Conservation (phyloP, 2,329 filamentous ascomycete genomes). For the Diaporthe ilicicola region DNA sequence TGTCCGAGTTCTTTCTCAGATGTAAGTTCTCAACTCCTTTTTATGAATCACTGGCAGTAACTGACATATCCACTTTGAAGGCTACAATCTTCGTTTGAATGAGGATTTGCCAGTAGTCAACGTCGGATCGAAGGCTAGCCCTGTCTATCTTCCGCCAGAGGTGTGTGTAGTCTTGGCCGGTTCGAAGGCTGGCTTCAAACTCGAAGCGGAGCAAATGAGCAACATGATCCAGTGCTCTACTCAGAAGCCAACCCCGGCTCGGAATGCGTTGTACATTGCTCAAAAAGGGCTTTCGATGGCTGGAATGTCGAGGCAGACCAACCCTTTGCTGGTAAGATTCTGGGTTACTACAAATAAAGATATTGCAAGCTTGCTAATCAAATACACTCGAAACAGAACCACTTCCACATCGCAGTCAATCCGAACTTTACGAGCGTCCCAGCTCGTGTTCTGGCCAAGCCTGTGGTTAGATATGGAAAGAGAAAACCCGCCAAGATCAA, state of each 20-base stretch:
- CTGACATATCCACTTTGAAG: constrained; percentile 32
- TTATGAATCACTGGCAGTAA: not conserved
- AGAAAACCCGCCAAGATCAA: constrained; percentile 31
- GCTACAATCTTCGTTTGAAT: constrained; percentile 48
- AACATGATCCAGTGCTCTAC: constrained; percentile 69
- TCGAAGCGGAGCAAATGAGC: constrained; percentile 60
- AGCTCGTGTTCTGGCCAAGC: constrained; percentile 65
- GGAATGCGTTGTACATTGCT: constrained; percentile 65
- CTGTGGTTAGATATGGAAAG: constrained; percentile 59
- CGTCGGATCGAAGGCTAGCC: constrained; percentile 59
- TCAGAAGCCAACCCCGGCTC: constrained; percentile 59
- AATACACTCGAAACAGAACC: constrained; percentile 40
- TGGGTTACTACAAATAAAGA: not conserved
- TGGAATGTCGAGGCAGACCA: constrained; percentile 50
- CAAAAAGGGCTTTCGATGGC: constrained; percentile 56
- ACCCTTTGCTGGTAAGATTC: constrained; percentile 47
- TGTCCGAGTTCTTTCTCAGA: constrained; percentile 58
- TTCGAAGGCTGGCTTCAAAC: constrained; percentile 55
- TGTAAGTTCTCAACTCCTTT: constrained; percentile 42
- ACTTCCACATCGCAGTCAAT: constrained; percentile 61
- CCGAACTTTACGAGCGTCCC: constrained; percentile 66
- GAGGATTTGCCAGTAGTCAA: constrained; percentile 63
- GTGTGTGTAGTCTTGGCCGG: constrained; percentile 64
- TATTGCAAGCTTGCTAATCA: not conserved
- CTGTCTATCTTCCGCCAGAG: constrained; percentile 66